Evolutionary conservation across 345 rosid species (phyloP).

Genomic region (Eucalyptus erythrocorys): DNA sequence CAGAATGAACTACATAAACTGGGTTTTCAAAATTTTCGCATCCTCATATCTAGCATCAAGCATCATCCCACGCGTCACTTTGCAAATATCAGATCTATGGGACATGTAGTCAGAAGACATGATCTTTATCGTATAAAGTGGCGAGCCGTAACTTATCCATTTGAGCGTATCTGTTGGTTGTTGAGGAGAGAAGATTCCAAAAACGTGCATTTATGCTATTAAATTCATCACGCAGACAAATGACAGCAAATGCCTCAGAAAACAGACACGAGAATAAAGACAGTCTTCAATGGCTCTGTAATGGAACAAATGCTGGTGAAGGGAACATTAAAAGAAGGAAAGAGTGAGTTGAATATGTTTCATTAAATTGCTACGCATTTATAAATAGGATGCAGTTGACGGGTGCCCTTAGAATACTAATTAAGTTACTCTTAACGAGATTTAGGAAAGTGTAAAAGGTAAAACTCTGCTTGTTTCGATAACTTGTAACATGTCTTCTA

Average conservation of each 20-base stretch:
- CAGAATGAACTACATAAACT: not conserved
- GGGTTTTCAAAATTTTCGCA: not conserved
- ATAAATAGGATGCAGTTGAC: not conserved
- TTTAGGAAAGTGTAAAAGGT: not conserved
- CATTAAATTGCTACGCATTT: not conserved
- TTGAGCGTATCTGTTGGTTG: not conserved
- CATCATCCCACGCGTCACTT: not conserved
- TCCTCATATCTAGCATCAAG: not conserved
- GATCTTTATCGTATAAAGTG: conserved; percentile 1
- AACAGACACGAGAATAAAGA: not conserved
- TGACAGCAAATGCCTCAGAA: conserved; percentile 8
- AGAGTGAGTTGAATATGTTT: not conserved
- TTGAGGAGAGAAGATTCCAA: conserved; percentile 10
- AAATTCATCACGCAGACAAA: conserved; percentile 16
- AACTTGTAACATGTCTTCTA: not conserved
- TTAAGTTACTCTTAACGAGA: not conserved
- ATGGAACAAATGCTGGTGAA: not conserved
- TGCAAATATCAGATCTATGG: not conserved
- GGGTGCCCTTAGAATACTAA: not conserved
- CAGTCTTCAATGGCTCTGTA: not conserved
- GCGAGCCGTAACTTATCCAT: conserved; percentile 6
- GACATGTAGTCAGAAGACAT: not conserved
- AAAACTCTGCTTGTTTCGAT: not conserved
- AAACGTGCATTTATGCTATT: not conserved
- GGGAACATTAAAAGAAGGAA: not conserved